Base-by-base conservation (phyloP, 2,329 filamentous ascomycete species). In the Grosmannia serpens region DNA sequence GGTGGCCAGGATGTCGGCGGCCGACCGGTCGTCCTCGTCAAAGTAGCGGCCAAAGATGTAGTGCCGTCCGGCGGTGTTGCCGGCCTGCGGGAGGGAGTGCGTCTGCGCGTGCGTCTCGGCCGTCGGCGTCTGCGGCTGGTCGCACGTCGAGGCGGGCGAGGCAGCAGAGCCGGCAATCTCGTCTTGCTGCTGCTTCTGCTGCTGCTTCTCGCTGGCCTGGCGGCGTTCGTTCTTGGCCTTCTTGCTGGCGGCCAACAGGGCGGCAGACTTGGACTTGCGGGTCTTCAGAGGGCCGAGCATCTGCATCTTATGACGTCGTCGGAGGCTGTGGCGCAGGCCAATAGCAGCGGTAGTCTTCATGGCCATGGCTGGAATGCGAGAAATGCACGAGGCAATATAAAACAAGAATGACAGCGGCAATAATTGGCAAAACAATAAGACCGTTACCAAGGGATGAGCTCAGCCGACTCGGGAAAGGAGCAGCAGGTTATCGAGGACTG, bases 11-110 rank as follows among this genome's bases (percentile, higher is more conserved):
- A 62, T 58, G 31, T 59, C 62, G 29, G 56, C 62, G 10, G 57
- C 62, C 15, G 58, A 55, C 31, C 60, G 55, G 44, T 63, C 62
- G 33, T 62, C 52, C 13, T 62, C 62, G 57, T 60, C 58, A 15
- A 60, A 47, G 50, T 46, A 56, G 29, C 54, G 54, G 29, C 54
- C 54, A 35, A 56, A 56, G 29, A 56, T 56, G 44, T 49, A 56
- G 44, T 56, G 54, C 17, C 20, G 44, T 10, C 27, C 22, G n/a
- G 33, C 52, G 1, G 52, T 26, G 52, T 11, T 26, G 52, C 15
- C 11, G 10, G 50, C 10, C 10, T 22, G 10, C 17, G 29, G 29
- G 17, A 53, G 26, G 17, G 50, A 33, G 29, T 17, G 46, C 13
- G 22, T 49, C 11, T 49, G 46, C 22, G 24, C 46, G 22, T 49